Percentiles rank a stretch among this genome's conserved stretches.
Conservation (phyloP, 805 yeast genomes). For the Wickerhamomyces pijperi region DNA sequence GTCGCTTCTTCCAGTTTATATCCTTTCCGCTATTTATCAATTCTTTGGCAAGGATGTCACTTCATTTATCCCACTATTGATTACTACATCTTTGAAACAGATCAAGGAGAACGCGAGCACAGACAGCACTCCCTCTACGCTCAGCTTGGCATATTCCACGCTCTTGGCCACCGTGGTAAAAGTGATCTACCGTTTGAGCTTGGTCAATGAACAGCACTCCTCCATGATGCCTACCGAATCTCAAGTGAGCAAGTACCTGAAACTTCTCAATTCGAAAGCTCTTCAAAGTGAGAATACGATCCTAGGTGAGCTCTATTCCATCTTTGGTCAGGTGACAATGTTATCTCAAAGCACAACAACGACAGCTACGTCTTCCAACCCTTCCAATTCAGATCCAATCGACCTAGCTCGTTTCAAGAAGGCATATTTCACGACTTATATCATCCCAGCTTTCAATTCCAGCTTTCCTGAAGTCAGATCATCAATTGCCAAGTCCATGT, state of each 20-base stretch:
- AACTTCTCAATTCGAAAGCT: background rate
- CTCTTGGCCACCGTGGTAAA: background rate
- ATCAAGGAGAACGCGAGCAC: constrained; percentile 19
- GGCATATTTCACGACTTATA: background rate
- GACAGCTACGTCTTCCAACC: no score
- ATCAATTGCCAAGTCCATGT: background rate
- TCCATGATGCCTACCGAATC: constrained; percentile 8
- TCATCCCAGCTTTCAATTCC: background rate
- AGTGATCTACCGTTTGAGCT: background rate
- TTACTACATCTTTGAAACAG: constrained; percentile 20
- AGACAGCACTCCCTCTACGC: background rate
- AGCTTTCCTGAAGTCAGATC: background rate
- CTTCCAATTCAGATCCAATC: background rate
- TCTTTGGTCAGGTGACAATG: background rate
- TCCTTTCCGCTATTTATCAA: constrained; percentile 21
- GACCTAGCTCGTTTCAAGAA: background rate
- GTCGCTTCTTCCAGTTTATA: constrained; percentile 20
- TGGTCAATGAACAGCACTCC: background rate
- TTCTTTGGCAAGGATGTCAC: constrained; percentile 22
- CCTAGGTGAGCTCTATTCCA: background rate
- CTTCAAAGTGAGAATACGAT: background rate
- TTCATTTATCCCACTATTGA: constrained; percentile 23
- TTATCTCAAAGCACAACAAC: background rate
- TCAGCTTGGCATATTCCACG: background rate
- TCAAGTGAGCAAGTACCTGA: constrained; percentile 8